These are phyloP conservation scores for Candida odintsovae DNA, from an alignment of 805 yeast genomes.

Conservation along the genomic window DNA sequence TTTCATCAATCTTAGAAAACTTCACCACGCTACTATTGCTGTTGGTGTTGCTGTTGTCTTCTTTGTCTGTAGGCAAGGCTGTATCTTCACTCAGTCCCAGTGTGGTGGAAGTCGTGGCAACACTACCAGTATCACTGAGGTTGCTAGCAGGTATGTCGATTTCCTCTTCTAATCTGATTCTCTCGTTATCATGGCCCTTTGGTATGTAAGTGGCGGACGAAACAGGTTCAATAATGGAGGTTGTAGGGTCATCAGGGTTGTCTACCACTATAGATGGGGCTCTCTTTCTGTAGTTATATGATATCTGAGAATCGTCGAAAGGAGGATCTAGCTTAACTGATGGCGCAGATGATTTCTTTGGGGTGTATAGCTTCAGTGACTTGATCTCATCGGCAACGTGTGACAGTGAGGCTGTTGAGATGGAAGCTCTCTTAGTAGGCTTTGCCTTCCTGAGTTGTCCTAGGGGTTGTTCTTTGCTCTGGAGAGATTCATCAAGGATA, in stretches of 20 bases:
- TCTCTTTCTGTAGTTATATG: slow-evolving; percentile 5
- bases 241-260: slow-evolving; percentile 1
- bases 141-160: slow-evolving; percentile 3
- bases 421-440: not conserved
- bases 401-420: not conserved
- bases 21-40: slow-evolving; percentile 4
- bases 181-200: slow-evolving; percentile 40
- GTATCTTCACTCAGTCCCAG: not conserved
- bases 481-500: slow-evolving; percentile 3
- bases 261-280: slow-evolving; percentile 5
- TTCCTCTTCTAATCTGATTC: slow-evolving; percentile 10
- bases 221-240: slow-evolving; percentile 44
- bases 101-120: slow-evolving; percentile 1
- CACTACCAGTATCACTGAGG: slow-evolving; percentile 2
- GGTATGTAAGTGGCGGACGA: slow-evolving; percentile 71
- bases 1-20: slow-evolving; percentile 10
- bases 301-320: slow-evolving; percentile 4
- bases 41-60: not conserved
- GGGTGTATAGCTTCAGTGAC: slow-evolving; percentile 2
- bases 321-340: slow-evolving; percentile 5
- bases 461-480: not conserved
- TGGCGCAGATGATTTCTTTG: not conserved
- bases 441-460: slow-evolving; percentile 1
- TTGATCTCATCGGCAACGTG: slow-evolving; percentile 1
- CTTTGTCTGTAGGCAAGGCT: not conserved